phyloP scores from a whole-genome alignment of 2,329 filamentous ascomycete genomes.

The Cadophora sp. region DNA sequence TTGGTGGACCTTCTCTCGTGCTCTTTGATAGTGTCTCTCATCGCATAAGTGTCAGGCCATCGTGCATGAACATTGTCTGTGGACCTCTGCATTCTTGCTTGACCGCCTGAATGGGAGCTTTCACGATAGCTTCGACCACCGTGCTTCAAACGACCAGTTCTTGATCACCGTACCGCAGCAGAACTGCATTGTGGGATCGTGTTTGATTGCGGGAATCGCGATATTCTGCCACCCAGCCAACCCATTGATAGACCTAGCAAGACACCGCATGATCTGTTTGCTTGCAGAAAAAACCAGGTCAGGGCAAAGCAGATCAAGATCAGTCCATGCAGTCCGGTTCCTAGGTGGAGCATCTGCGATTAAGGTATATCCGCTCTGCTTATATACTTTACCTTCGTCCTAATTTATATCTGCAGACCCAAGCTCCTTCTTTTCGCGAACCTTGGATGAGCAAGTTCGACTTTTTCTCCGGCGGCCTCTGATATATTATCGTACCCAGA shows the following conservation, averaged over 20 bases:
- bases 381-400: not conserved
- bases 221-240: not conserved
- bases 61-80: slow-evolving; percentile 5
- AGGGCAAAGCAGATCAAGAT: slow-evolving; percentile 9
- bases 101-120: slow-evolving; percentile 4
- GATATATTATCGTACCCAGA: not conserved
- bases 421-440: not conserved
- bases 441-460: not conserved
- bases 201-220: not conserved
- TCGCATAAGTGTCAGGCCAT: not conserved
- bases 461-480: not conserved
- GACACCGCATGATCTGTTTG: not conserved
- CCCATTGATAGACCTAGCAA: not conserved
- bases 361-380: slow-evolving; percentile 15
- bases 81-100: not conserved
- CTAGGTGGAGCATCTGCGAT: slow-evolving; percentile 2
- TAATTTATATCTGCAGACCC: not conserved
- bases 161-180: not conserved
- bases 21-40: not conserved
- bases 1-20: not conserved
- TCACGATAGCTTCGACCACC: slow-evolving; percentile 1
- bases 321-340: slow-evolving; percentile 1
- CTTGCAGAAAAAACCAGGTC: slow-evolving; percentile 2
- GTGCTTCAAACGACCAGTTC: slow-evolving; percentile 12
- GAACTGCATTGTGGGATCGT: not conserved